These are phyloP conservation scores for Conticribra weissflogii DNA, from an alignment of 108 stramenopile genomes.

Conservation along the genomic window DNA sequence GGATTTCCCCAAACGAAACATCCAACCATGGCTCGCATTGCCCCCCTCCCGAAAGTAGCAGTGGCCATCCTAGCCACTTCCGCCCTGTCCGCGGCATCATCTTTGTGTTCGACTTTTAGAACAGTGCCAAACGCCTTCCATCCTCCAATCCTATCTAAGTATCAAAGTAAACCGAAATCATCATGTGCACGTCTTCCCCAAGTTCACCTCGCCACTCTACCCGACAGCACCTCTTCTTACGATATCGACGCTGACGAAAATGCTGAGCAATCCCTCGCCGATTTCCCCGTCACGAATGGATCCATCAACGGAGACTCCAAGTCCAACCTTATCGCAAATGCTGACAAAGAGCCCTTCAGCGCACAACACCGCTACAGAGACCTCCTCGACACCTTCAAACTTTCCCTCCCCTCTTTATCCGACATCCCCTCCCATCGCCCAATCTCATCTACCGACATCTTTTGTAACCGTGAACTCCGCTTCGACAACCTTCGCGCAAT, in stretches of 20 bases:
- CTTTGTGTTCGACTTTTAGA: too few relatives aligned
- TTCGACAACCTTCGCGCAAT: constrained; percentile 80
- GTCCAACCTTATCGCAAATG: constrained; percentile 21
- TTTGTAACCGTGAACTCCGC: constrained; percentile 94
- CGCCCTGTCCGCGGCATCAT: too few relatives aligned
- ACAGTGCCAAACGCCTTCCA: too few relatives aligned
- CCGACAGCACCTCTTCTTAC: too few relatives aligned
- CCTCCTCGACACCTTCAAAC: constrained; percentile 31
- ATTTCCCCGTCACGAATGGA: constrained; percentile 9
- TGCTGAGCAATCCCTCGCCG: constrained; percentile 24
- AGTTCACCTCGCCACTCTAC: too few relatives aligned
- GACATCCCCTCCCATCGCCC: constrained; percentile 52
- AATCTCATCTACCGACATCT: constrained; percentile 71
- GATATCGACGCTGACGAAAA: constrained; percentile 30
- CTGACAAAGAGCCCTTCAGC: not conserved
- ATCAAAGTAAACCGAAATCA: too few relatives aligned
- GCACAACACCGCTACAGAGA: constrained; percentile 24
- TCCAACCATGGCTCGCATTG: too few relatives aligned
- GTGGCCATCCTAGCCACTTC: too few relatives aligned
- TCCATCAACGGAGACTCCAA: constrained; percentile 8
- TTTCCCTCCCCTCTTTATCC: constrained; percentile 33
- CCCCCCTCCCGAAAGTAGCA: too few relatives aligned
- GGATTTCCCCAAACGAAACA: too few relatives aligned
- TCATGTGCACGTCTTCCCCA: too few relatives aligned
- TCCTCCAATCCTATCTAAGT: too few relatives aligned